phyloP scores from a whole-genome alignment of 1,284 basidiomycete species.

The Volvariella volvacea region DNA sequence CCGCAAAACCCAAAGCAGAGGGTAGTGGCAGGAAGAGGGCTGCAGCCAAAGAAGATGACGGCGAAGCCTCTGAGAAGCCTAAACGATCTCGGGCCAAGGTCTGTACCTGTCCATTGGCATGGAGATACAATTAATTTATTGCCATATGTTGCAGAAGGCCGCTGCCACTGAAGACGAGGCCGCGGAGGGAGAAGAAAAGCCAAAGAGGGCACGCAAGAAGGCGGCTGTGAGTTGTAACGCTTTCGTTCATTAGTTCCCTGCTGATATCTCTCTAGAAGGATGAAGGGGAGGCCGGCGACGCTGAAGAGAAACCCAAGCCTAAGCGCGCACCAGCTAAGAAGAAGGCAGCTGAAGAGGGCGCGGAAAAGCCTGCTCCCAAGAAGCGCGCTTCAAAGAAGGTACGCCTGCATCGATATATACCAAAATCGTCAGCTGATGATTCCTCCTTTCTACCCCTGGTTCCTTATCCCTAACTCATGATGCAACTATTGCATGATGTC shows the following conservation, averaged over 20 bases:
- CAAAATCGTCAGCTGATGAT: background rate
- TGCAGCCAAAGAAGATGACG: conserved; percentile 21
- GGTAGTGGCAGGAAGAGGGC: conserved; percentile 10
- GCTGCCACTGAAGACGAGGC: conserved; percentile 18
- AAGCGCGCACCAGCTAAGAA: conserved; percentile 26
- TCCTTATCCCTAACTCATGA: too few species aligned
- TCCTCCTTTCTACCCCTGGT: background rate
- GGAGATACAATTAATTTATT: background rate
- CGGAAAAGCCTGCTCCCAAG: conserved; percentile 25
- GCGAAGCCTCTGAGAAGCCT: conserved; percentile 7
- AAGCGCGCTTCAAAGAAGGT: conserved; percentile 31
- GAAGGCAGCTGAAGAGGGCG: conserved; percentile 23
- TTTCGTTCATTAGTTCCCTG: conserved; percentile 13
- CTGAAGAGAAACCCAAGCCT: conserved; percentile 31
- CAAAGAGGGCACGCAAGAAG: conserved; percentile 24
- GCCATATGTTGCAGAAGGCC: conserved; percentile 10
- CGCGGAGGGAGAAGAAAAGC: conserved; percentile 20
- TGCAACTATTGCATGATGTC: too few species aligned
- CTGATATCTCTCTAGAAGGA: conserved; percentile 22
- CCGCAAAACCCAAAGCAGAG: conserved; percentile 6
- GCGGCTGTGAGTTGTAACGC: background rate
- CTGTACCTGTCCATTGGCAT: background rate
- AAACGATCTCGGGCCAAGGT: conserved; percentile 2
- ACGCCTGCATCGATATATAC: background rate
- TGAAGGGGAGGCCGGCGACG: conserved; percentile 21